A percentile compares a stretch with the other conserved stretches of the same genome.
Conservation (phyloP, 345 rosid species). For the Citrus medica region DNA sequence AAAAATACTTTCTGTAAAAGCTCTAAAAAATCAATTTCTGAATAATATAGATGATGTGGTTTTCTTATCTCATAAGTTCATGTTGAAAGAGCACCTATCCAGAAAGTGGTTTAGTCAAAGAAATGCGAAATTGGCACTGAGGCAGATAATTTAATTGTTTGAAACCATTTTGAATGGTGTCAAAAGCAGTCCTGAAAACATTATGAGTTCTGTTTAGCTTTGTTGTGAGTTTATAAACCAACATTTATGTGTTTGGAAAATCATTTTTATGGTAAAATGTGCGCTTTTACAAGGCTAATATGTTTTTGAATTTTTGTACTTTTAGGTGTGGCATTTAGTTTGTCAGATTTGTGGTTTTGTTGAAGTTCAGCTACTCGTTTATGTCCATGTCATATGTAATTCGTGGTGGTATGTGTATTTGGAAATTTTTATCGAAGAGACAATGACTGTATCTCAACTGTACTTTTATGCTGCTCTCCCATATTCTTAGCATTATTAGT, state of each 20-base stretch:
- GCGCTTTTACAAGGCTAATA: neutral
- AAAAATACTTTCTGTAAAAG: neutral
- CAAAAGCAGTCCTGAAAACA: neutral
- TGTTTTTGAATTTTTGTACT: too few species aligned
- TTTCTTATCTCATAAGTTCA: neutral
- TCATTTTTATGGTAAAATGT: neutral
- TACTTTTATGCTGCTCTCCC: neutral
- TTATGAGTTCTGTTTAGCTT: too few species aligned
- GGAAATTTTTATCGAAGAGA: too few species aligned
- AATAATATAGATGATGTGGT: neutral
- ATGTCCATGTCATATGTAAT: neutral
- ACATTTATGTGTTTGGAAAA: neutral
- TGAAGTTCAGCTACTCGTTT: neutral
- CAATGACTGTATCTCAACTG: neutral
- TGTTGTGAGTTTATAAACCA: neutral
- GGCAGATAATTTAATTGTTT: too few species aligned
- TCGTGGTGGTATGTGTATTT: too few species aligned
- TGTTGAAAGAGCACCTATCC: neutral
- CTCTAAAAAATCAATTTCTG: neutral
- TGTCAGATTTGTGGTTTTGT: too few species aligned
- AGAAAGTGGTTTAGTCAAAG: neutral
- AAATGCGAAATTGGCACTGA: too few species aligned
- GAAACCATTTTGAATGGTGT: neutral
- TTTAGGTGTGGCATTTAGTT: too few species aligned
- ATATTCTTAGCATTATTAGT: neutral